Base-by-base conservation (phyloP, 805 yeast genomes). In the Wickerhamomyces pijperi region DNA sequence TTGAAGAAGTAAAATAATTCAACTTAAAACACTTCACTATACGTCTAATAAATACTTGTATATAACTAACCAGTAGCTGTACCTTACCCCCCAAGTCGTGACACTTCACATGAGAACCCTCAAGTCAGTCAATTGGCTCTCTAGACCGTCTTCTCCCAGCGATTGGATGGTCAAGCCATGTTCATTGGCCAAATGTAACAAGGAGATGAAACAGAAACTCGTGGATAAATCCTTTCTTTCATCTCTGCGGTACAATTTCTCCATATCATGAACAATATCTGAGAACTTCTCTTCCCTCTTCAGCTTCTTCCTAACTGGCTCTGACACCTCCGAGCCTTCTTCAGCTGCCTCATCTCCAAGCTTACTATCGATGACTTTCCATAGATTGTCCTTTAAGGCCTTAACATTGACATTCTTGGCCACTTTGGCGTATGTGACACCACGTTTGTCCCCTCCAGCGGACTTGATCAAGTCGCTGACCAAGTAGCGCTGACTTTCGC, bases 161-260 rank as follows among this genome's bases (percentile, higher is more conserved):
- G 29, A 25, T 25, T 25, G 29, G 6, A 86, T 68, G 6, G 63
- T 53, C 23, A 86, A 63, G 1, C 88, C 90, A 51, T 82, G 78
- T 55, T 86, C 96, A 54, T 87, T 86, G 13, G 95, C 94, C 46
- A 86, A 63, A 60, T 86, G 96, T 28, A 86, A 60, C 50, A 85
- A 60, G 49, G 94, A 82, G 42, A 86, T 83, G 50, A 86, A 86
- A 51, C 84, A 82, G 56, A 82, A 82, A 58, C 94, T 80, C 1
- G 95, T 85, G 1, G 94, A 81, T 7, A 87, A 59, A 38, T 86
- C 94, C 37, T 68, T 70, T 47, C 67, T 63, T 36, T 76, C 71
- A 36, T 73, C 76, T 8, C 64, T 58, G 1, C 73, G 65, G 53
- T 87, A 86, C 54, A 65, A 64, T 8, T 59, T 57, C 16, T 64